Base-by-base conservation (phyloP, 495 filamentous ascomycete species). In the Aspergillus wentii region DNA sequence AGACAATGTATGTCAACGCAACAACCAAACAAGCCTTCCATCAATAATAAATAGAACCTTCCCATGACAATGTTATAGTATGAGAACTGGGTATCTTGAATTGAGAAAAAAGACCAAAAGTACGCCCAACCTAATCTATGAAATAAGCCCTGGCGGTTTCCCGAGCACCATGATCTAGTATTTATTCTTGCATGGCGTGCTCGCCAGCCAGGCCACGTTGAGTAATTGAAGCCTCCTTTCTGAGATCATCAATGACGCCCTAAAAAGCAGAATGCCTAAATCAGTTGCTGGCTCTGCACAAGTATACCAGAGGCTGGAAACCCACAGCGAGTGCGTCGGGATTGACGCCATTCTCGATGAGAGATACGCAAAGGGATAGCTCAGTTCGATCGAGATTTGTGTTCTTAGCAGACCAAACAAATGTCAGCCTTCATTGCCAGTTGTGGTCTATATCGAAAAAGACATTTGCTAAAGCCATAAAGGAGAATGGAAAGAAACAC, bases 301-400 rank as follows among this genome's bases (percentile, higher is more conserved):
- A 38, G 20, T 21, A 11, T 32, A 4, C 17, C 36, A 36, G 9
- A 17, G 23, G 16, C 19, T 20, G 27, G 25, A 29, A 43, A 51
- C 44, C 71, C 83, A 96, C 92, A 21, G 91, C 91, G 10, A 98
- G 68, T 7, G 90, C 94, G 57, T 97, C 92, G 5, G 92, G 92
- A 61, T 94, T 94, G 8, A 96, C 87, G 5, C 94, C 94, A 60
- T 96, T 96, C 64, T 98, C 92, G 44, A 98, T 88, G 52, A 98
- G 75, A 29, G 88, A 94, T 38, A 97, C 91, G 55, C 92, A 98
- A 38, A 94, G 81, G 7, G 90, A 95, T 9, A 98, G 75, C 7
- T 88, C 87, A 25, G 85, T 83, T 14, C 92, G 79, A 60, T 95
- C 88, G 20, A 98, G 79, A 46, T 92, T 74, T 21, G 90, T 95